phyloP scores from a whole-genome alignment of 495 filamentous ascomycete species.

The Barbatosphaeria neglecta region DNA sequence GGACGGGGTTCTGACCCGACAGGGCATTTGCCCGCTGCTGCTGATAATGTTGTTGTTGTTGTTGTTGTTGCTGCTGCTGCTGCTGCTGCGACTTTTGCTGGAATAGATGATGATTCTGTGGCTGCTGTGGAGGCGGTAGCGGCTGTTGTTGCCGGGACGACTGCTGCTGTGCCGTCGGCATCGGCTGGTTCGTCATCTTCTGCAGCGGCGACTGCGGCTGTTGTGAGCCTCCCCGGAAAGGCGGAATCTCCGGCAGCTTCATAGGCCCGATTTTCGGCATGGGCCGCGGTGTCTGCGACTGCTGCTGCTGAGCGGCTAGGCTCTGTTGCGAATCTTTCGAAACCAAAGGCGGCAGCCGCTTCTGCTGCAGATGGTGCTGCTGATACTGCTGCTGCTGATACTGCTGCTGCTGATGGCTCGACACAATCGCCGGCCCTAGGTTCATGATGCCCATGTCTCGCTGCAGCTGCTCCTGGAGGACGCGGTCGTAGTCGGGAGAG shows the following conservation, averaged over 20 bases:
- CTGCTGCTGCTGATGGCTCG: conserved; percentile 8
- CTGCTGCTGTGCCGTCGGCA: conserved; percentile 1
- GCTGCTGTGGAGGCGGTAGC: background rate
- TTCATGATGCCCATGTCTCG: conserved; percentile 46
- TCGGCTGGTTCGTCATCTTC: conserved; percentile 18
- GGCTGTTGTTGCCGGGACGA: background rate
- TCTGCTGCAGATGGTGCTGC: conserved; percentile 7
- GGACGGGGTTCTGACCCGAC: conserved; percentile 1
- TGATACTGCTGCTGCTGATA: conserved; percentile 4
- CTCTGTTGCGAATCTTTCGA: conserved; percentile 3
- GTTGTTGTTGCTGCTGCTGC: background rate
- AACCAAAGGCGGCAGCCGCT: conserved; percentile 4
- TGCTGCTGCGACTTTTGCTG: conserved; percentile 1
- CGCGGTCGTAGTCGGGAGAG: conserved; percentile 48
- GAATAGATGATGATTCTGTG: conserved; percentile 16
- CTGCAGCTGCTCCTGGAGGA: conserved; percentile 47
- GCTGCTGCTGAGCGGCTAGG: conserved; percentile 9
- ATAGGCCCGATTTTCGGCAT: conserved; percentile 19
- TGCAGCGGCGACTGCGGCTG: conserved; percentile 20
- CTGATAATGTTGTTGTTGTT: conserved; percentile 1
- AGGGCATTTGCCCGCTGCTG: background rate
- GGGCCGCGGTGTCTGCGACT: conserved; percentile 6
- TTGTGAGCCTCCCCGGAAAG: conserved; percentile 28
- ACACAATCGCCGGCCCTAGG: conserved; percentile 15
- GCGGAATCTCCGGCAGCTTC: conserved; percentile 42